Percentiles rank a stretch among this genome's conserved stretches.
Conservation (phyloP, 164 flowering plant genomes). For the Dillenia turbinata region DNA sequence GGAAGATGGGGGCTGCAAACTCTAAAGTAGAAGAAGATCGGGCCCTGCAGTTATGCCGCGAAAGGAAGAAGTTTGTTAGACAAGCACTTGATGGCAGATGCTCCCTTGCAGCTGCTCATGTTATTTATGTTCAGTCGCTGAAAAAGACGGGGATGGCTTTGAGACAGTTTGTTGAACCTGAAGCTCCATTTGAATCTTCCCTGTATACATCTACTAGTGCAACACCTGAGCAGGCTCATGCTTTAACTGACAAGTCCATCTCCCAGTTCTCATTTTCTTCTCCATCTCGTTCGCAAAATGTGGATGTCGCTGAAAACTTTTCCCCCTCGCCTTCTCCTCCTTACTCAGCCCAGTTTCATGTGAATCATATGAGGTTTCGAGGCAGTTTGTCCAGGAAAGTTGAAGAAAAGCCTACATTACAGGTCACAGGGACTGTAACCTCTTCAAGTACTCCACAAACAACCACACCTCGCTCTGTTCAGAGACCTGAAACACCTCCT, state of each 20-base stretch:
- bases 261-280: slow-evolving; percentile 72
- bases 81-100: slow-evolving; percentile 91
- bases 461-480: slow-evolving; percentile 39
- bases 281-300: slow-evolving; percentile 55
- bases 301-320: slow-evolving; percentile 37
- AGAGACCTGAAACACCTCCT: slow-evolving; percentile 32
- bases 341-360: slow-evolving; percentile 39
- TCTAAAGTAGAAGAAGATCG: slow-evolving; percentile 86
- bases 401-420: slow-evolving; percentile 62
- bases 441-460: slow-evolving; percentile 47
- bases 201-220: slow-evolving; percentile 62
- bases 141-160: slow-evolving; percentile 59
- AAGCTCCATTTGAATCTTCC: slow-evolving; percentile 55
- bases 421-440: slow-evolving; percentile 38
- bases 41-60: slow-evolving; percentile 82
- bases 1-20: slow-evolving; percentile 65
- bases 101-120: slow-evolving; percentile 76
- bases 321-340: slow-evolving; percentile 80
- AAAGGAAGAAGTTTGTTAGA: slow-evolving; percentile 73
- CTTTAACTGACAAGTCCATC: slow-evolving; percentile 54
- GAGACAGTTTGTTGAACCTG: slow-evolving; percentile 70
- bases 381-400: slow-evolving; percentile 44
- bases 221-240: slow-evolving; percentile 60
- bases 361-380: slow-evolving; percentile 60
- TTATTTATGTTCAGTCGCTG: slow-evolving; percentile 66